Conservation (phyloP, 2,329 filamentous ascomycete genomes). For the Fusarium heterosporum region DNA sequence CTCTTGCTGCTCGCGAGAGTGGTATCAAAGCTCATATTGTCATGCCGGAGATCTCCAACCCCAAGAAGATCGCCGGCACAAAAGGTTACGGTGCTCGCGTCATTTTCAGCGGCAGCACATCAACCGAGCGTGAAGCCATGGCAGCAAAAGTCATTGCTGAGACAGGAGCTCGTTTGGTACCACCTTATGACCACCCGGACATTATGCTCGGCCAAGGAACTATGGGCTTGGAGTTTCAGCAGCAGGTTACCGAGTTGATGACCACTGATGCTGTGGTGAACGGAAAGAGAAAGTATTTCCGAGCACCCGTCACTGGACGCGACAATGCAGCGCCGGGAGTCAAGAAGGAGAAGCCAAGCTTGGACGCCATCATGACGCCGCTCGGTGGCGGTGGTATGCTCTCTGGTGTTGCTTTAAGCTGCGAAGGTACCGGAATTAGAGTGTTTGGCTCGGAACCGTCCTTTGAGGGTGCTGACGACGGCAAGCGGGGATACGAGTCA, state of each 20-base stretch:
- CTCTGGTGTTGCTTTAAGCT: conserved; percentile 82
- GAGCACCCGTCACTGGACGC: conserved; percentile 36
- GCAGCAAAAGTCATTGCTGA: conserved; percentile 74
- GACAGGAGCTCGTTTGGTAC: conserved; percentile 83
- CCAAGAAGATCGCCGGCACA: conserved; percentile 89
- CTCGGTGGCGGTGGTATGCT: conserved; percentile 92
- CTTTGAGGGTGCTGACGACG: conserved; percentile 88
- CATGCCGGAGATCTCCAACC: conserved; percentile 87
- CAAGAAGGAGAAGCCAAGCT: conserved; percentile 47
- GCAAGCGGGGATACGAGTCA: conserved; percentile 73
- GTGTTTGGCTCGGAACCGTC: conserved; percentile 91
- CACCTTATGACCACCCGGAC: conserved; percentile 92
- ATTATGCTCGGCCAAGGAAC: conserved; percentile 97
- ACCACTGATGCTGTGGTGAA: conserved; percentile 42
- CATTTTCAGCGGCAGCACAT: conserved; percentile 84
- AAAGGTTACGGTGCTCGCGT: conserved; percentile 80
- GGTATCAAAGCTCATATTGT: conserved; percentile 86
- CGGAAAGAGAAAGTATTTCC: conserved; percentile 29
- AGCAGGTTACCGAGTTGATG: conserved; percentile 73
- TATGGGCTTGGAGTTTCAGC: conserved; percentile 81
- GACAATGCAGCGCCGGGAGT: conserved; percentile 30
- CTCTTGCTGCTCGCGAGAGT: conserved; percentile 81
- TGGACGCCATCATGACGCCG: conserved; percentile 83
- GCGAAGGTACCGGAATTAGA: conserved; percentile 74
- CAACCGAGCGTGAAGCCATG: conserved; percentile 82